phyloP scores from a whole-genome alignment of 805 yeast species.

The Lipomyces yamadae region DNA sequence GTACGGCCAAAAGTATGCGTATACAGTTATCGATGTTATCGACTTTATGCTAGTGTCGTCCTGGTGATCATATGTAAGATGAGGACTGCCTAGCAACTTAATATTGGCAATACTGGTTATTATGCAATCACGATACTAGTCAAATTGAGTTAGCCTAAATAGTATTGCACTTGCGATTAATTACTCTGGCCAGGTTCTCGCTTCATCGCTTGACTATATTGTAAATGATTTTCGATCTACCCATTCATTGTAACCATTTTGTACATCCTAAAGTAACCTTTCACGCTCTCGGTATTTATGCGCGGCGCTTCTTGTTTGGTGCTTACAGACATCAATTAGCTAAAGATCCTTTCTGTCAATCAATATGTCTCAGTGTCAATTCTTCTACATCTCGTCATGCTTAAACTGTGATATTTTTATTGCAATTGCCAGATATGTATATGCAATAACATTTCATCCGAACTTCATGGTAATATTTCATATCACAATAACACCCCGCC shows the following conservation, averaged over 20 bases:
- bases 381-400: no score
- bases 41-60: neutral
- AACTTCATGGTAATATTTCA: neutral
- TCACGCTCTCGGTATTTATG: neutral
- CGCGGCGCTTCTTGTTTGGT: neutral
- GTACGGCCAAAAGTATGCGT: neutral
- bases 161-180: neutral
- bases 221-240: neutral
- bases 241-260: neutral
- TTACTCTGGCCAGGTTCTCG: constrained; percentile 6
- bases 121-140: neutral
- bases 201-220: neutral
- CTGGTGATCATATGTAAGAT: neutral
- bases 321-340: neutral
- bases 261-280: neutral
- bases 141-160: neutral
- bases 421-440: no score
- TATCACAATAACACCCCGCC: neutral
- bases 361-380: no score
- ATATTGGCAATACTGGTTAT: neutral
- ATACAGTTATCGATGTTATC: neutral
- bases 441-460: neutral
- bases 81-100: neutral
- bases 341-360: no score
- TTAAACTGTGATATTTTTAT: no score